Evolutionary conservation across 768 basidiomycete species (phyloP), one percentile per base, ranked within the genome.

Genomic region (Amanita thiersii): DNA sequence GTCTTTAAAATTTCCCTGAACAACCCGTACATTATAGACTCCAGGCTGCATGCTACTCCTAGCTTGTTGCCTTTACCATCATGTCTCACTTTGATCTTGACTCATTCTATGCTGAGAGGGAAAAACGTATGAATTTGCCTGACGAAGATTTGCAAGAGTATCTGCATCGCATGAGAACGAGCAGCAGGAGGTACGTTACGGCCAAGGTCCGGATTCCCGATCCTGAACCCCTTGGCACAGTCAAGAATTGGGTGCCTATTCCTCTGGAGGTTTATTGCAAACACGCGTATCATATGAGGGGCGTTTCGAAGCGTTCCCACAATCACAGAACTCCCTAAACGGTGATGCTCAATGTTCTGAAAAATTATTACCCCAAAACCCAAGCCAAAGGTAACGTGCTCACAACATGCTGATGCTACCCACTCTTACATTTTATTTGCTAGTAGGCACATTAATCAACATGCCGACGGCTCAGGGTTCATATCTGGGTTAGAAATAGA

Each of bases 71-170:
- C 7, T 29, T 37, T 15, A 15, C 19, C 5, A 37, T 40, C 36
- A 44, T 55, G 43, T 37, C 37, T 33, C 56, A 60, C 48, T 54
- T 62, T 29, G 64, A 68, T 42, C 21, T 68, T 9, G 64, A 75
- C 8, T 56, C 59, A 1, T 79, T 76, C 47, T 81, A 73, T 50
- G 55, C 54, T 15, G 78, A 79, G 54, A 75, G 73, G 55, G 72
- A 79, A 38, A 59, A 56, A 40, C 65, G 63, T 6, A 73, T 79
- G 75, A 66, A 61, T 34, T 45, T 73, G 12, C 71, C 74, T 2
- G 71, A 77, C 28, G 75, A 79, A 53, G 68, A 72, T 28, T 47
- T 72, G 34, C 62, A 71, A 11, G 66, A 70, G 33, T 79, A 73
- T 48, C 47, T 73, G 34, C 55, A 56, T 32, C 57, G 66, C 20